Base-by-base conservation (phyloP, 352 stramenopile species). In the Pythium dissotocum region DNA sequence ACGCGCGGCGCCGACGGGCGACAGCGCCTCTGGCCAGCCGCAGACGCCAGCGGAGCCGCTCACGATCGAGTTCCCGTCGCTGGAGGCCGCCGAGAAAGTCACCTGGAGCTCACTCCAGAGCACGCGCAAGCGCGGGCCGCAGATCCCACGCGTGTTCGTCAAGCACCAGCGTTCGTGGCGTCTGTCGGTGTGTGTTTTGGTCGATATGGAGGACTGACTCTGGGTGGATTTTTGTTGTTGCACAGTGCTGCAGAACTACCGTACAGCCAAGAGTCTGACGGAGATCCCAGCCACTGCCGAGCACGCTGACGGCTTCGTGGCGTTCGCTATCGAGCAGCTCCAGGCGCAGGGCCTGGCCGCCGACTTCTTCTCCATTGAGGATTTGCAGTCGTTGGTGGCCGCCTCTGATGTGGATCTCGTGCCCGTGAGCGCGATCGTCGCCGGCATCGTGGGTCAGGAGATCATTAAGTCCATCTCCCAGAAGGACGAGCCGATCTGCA, bases 401-500 rank as follows among this genome's bases (percentile, higher is more conserved):
- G 76, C 87, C 49, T 70, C 76, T 3, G 57, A 80, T 18, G 69
- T 80, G 12, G 84, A 95, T 51, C 64, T 99, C 28, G 90, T 90
- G 56, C 95, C 97, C 0, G 87, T 99, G 38, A 98, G 92, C 66
- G 96, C 97, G 28, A 97, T 99, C 32, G 73, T 99, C 49, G 98
- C 97, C 21, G 97, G 98, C 32, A 94, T 99, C 48, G 64, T 99
- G 46, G 97, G 97, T 6, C 98, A 99, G 72, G 98, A 99, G 85
- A 83, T 99, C 42, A 97, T 99, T 79, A 99, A 99, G 77, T 91
- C 92, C n/a, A 94, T 99, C 42, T 98, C 90, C 58, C 89, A 94
- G 52, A 98, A 98, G 71, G 97, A 98, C 76, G 91, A 98, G 73
- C 97, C 97, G 8, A 94, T 98, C 44, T 97, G 96, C 80, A 99